Evolutionary conservation across 495 filamentous ascomycete species (phyloP).

Genomic region (Bryoglossum gracile): DNA sequence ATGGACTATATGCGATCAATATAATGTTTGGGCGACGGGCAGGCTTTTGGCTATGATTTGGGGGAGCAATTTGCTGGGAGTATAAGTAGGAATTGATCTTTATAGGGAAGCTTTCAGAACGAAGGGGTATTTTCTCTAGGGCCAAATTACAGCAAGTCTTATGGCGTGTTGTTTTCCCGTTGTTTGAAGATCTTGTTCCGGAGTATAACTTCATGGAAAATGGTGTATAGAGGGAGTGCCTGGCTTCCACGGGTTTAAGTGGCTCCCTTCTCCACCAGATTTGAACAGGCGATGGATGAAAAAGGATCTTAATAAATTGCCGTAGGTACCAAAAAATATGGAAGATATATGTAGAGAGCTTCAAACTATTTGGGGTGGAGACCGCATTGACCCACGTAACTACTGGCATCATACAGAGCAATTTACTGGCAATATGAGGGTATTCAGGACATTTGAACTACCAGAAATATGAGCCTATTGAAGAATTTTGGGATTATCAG

Average conservation of each 20-base stretch:
- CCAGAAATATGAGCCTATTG: too few relatives aligned
- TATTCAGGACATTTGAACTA: too few relatives aligned
- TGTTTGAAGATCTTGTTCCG: background rate
- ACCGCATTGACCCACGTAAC: too few relatives aligned
- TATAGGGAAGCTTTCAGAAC: background rate
- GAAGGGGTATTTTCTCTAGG: background rate
- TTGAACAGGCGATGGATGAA: too few relatives aligned
- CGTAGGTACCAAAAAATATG: too few relatives aligned
- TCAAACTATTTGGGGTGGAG: too few relatives aligned
- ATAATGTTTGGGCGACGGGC: slow-evolving; percentile 6
- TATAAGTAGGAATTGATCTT: slow-evolving; percentile 2
- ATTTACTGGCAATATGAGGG: too few relatives aligned
- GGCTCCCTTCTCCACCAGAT: too few relatives aligned
- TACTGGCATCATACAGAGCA: too few relatives aligned
- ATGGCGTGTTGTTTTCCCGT: slow-evolving; percentile 1
- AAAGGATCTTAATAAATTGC: too few relatives aligned
- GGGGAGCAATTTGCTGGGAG: slow-evolving; percentile 10
- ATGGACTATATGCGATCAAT: background rate
- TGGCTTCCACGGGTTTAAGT: background rate
- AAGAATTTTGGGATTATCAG: too few relatives aligned
- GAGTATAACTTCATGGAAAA: slow-evolving; percentile 6
- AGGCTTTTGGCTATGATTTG: slow-evolving; percentile 6
- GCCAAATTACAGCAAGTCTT: slow-evolving; percentile 1
- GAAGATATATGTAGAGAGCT: too few relatives aligned
- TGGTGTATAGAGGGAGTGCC: background rate